A percentile compares a stretch with the other conserved stretches of the same genome.
phyloP scores from a whole-genome alignment of 495 filamentous ascomycete species.

The Penicillium parvum region DNA sequence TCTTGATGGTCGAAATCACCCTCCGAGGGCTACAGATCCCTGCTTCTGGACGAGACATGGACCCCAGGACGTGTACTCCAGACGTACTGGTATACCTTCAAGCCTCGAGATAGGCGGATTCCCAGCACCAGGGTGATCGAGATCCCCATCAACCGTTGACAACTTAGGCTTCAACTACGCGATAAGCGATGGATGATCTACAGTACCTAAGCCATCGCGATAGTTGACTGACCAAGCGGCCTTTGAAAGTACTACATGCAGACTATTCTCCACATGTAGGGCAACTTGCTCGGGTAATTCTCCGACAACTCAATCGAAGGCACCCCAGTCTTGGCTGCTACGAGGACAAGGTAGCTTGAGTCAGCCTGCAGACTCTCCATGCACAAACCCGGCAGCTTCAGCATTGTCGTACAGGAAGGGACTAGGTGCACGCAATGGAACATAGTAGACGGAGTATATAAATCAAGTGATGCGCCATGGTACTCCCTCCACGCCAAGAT shows the following conservation, averaged over 20 bases:
- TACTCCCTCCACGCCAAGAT: neutral
- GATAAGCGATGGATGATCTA: no score
- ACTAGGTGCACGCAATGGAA: neutral
- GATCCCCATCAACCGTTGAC: no score
- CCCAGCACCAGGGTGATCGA: no score
- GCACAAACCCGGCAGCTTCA: neutral
- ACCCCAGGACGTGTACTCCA: no score
- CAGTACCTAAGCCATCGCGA: no score
- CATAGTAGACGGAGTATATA: neutral
- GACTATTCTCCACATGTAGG: neutral
- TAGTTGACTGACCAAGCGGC: neutral
- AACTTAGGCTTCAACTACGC: no score
- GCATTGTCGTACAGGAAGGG: neutral
- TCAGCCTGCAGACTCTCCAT: conserved; percentile 6
- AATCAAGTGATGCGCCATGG: neutral
- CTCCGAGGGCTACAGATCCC: neutral
- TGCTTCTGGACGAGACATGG: neutral
- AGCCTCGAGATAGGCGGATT: no score
- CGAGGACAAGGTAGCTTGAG: neutral
- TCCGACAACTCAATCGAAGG: neutral
- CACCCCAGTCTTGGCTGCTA: neutral
- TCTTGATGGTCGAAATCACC: neutral
- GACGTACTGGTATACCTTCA: no score
- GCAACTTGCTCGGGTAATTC: neutral
- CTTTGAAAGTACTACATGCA: neutral